Evolutionary conservation across 345 rosid species (phyloP).

Genomic region (Nasturtium officinale): DNA sequence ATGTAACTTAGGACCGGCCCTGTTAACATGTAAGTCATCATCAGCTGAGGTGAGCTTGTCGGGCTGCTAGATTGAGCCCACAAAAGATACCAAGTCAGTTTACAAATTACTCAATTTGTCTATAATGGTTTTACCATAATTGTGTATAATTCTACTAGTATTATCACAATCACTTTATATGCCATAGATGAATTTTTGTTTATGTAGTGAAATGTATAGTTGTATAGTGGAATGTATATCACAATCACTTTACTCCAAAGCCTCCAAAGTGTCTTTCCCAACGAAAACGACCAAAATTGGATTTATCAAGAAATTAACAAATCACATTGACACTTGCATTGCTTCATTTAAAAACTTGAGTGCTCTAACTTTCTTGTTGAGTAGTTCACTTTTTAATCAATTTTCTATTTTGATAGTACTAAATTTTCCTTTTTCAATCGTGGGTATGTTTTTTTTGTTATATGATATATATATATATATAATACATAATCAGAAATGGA

Average conservation of each 20-base stretch:
- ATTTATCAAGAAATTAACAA: conserved; percentile 1
- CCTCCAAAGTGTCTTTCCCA: conserved; percentile 24
- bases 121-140: background rate
- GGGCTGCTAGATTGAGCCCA: too few relatives aligned
- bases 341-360: conserved; percentile 20
- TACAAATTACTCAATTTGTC: background rate
- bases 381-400: background rate
- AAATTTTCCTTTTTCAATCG: background rate
- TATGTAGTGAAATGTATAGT: conserved; percentile 9
- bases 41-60: too few relatives aligned
- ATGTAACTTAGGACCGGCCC: too few relatives aligned
- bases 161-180: background rate
- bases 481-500: conserved; percentile 13
- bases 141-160: background rate
- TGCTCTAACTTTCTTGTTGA: conserved; percentile 16
- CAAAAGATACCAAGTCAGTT: too few relatives aligned
- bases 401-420: conserved; percentile 4
- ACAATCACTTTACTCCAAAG: conserved; percentile 27
- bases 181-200: background rate
- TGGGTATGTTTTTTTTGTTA: conserved; percentile 12
- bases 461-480: too few relatives aligned
- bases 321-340: conserved; percentile 13
- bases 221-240: conserved; percentile 2
- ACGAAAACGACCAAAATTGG: conserved; percentile 24
- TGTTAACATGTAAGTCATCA: too few relatives aligned